Percentiles rank a stretch among this genome's conserved stretches.
Conservation (phyloP, 352 stramenopile species). For the Phytophthora quininea region DNA sequence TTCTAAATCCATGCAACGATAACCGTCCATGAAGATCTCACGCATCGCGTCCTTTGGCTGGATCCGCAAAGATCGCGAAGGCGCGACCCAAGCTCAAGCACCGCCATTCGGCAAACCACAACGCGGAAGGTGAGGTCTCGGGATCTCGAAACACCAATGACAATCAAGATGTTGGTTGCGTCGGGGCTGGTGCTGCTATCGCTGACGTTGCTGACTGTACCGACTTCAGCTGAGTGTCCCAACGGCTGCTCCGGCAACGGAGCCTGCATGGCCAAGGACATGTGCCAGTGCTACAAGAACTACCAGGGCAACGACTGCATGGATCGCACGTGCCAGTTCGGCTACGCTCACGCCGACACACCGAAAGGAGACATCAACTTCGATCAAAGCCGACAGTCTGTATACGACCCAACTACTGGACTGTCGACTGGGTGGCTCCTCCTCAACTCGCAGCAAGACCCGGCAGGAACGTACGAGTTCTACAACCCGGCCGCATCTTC, state of each 20-base stretch:
- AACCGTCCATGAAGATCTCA: conserved; percentile 31
- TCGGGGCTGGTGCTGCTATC: conserved; percentile 26
- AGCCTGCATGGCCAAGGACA: conserved; percentile 79
- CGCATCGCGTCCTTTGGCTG: conserved; percentile 30
- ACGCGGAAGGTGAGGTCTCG: neutral
- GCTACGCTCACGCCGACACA: conserved; percentile 90
- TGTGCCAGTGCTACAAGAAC: conserved; percentile 89
- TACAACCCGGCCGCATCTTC: conserved; percentile 51
- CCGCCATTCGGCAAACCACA: conserved; percentile 35
- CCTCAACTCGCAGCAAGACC: conserved; percentile 71
- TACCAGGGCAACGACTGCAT: conserved; percentile 84
- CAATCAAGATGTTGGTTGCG: conserved; percentile 13
- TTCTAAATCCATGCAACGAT: conserved; percentile 12
- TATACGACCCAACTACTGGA: too few relatives aligned
- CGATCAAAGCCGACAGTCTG: conserved; percentile 40
- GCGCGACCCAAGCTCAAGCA: too few relatives aligned
- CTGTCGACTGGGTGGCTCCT: conserved; percentile 52
- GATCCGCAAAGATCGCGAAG: conserved; percentile 26
- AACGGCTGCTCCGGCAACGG: conserved; percentile 86
- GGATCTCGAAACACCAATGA: too few relatives aligned
- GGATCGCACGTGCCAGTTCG: conserved; percentile 86
- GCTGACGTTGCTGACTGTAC: conserved; percentile 25
- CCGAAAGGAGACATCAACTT: conserved; percentile 95
- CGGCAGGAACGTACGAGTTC: conserved; percentile 75
- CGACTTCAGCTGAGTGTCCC: conserved; percentile 57